Base-by-base conservation (phyloP, 2,329 filamentous ascomycete species). In the Alternaria triticina region DNA sequence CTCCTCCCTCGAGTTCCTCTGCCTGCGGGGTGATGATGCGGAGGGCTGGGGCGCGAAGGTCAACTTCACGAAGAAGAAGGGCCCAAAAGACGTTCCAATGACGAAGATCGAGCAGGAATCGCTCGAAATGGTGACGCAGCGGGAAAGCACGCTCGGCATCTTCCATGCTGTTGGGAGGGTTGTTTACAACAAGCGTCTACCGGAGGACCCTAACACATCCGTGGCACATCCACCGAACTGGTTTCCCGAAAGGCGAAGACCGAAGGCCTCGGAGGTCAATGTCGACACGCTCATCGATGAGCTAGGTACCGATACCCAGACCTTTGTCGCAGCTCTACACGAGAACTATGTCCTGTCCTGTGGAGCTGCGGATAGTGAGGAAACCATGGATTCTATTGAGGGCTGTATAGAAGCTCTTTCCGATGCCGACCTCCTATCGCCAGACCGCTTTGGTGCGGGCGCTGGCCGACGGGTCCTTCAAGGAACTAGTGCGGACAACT, bases 91-190 rank as follows among this genome's bases (percentile, higher is more conserved):
- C 49, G 79, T 80, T 20, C 83, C 88, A 9, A 80, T 97, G 61
- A 97, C 94, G 0, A 86, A 87, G 64, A 90, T 91, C 74, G 96
- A 98, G 78, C 84, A 88, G 62, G 91, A 96, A 66, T 94, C 89
- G 6, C 80, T 98, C 10, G 89, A 93, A 74, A 83, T 96, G 62
- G 88, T 98, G 22, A 93, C 92, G 1, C 93, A 94, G 74, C 88
- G 96, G 59, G 96, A 98, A 81, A 90, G 92, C 15, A 97, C 91
- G 66, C 84, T 99, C 3, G 96, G 95, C 2, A 93, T 99, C 54
- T 99, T 99, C 75, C 96, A 99, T 78, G 94, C 96, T 0, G 92
- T 98, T 12, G 96, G 95, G 4, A 97, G 96, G 77, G 92, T 99
- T 3, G 90, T 98, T 1, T 97, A 98, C 82, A 99, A 99, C 82